Base-by-base conservation (phyloP, 768 basidiomycete genomes). In the Hericium erinaceus region DNA sequence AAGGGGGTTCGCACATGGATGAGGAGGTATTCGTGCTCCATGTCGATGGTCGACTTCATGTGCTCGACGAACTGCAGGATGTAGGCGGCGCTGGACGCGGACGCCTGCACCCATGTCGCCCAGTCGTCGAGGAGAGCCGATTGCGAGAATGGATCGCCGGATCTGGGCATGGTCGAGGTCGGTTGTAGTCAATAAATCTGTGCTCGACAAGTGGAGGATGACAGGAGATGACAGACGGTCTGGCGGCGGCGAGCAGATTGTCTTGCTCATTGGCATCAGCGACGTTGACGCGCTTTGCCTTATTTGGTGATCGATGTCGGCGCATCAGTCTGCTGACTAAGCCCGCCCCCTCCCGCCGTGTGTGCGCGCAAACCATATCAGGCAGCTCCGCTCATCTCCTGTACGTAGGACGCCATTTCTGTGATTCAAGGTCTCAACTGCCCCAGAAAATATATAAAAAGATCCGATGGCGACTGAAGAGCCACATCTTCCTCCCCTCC, bases 1-100 rank as follows among this genome's bases (percentile, higher is more conserved):
- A 55, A 59, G 2, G 60, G 58, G 24, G 58, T 55, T 2, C 18
- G 18, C 7, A 51, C 58, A 41, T 58, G 26, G 15, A 63, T 41
- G 50, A 63, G 13, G 46, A 63, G 62, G 37, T 57, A 59, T 44
- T 63, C 62, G 58, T 63, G 62, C 20, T 63, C 62, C 62, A 63
- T 63, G 39, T 57, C 58, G 11, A 48, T 41, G 39, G 51, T 39
- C 15, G 58, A 56, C 40, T 63, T 63, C 55, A 59, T 56, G 46
- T 63, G 62, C 12, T 59, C 60, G 58, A 61, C 55, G 22, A 49
- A 48, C 12, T 63, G 55, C 33, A 63, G 26, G 33, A 46, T 24
- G 46, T 57, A 63, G 39, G 33, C 24, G n/a, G 24, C 39, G 9
- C 60, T 54, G 10, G 56, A 52, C 6, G 13, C 48, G 13, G n/a